Evolutionary conservation across 192 early-diverging fungal species (phyloP).

Genomic region (Coemansia sp.): DNA sequence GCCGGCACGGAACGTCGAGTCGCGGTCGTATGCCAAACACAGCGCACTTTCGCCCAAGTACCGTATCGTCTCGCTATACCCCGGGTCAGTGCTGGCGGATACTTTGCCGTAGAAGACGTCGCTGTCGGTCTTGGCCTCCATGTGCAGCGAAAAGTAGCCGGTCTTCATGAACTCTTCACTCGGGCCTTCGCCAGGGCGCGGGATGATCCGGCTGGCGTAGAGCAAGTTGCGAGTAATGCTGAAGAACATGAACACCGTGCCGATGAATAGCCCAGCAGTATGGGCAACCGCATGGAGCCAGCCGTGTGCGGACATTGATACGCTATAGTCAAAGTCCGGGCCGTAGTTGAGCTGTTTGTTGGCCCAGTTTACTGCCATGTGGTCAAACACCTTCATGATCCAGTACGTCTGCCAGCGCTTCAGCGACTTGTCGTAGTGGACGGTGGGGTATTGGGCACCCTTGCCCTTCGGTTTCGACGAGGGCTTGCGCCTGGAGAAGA

Average conservation of each 20-base stretch:
- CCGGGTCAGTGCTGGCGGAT: slow-evolving; percentile 60
- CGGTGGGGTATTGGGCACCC: neutral
- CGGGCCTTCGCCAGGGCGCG: slow-evolving; percentile 66
- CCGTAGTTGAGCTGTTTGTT: slow-evolving; percentile 47
- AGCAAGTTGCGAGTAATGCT: slow-evolving; percentile 46
- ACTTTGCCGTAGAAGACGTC: slow-evolving; percentile 41
- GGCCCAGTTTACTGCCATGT: slow-evolving; percentile 15
- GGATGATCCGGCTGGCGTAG: slow-evolving; percentile 51
- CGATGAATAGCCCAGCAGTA: slow-evolving; percentile 34
- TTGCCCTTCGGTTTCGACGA: neutral
- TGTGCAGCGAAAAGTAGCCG: slow-evolving; percentile 33
- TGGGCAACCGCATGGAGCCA: slow-evolving; percentile 44
- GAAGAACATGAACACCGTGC: slow-evolving; percentile 31
- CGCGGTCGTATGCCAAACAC: slow-evolving; percentile 58
- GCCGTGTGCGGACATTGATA: slow-evolving; percentile 53
- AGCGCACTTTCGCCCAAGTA: slow-evolving; percentile 77
- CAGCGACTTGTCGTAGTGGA: slow-evolving; percentile 40
- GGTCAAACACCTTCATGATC: slow-evolving; percentile 41
- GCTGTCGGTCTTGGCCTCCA: slow-evolving; percentile 26
- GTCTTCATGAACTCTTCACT: slow-evolving; percentile 53
- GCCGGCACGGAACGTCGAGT: slow-evolving; percentile 54
- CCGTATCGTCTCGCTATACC: slow-evolving; percentile 75
- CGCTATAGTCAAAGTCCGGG: slow-evolving; percentile 54
- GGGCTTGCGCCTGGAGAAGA: too few relatives aligned
- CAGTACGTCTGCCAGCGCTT: slow-evolving; percentile 48